Percentiles rank a stretch among this genome's conserved stretches.
phyloP scores from a whole-genome alignment of 495 filamentous ascomycete genomes.

The Tuber microsphaerosporum region DNA sequence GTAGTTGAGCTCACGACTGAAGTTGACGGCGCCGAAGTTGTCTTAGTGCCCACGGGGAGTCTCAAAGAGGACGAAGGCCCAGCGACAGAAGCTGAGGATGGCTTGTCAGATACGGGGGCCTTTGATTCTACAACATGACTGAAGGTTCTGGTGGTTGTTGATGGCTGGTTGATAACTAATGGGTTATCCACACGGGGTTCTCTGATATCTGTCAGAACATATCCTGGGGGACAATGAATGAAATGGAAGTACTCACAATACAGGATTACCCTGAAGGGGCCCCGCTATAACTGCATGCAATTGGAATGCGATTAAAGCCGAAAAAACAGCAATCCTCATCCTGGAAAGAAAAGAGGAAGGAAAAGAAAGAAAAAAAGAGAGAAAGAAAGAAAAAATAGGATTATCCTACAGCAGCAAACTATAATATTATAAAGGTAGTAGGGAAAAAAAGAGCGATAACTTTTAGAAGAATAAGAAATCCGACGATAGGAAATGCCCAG shows the following conservation, averaged over 20 bases:
- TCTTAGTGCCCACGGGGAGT: neutral
- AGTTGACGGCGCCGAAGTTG: neutral
- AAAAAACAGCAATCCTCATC: neutral
- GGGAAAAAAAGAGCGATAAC: neutral
- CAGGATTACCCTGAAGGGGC: neutral
- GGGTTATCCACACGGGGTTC: neutral
- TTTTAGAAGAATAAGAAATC: neutral
- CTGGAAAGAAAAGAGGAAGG: constrained; percentile 13
- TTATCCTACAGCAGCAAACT: constrained; percentile 4
- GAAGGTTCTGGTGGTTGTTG: neutral
- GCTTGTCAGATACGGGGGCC: neutral
- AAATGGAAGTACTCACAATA: neutral
- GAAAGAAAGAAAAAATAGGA: constrained; percentile 3
- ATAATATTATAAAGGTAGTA: neutral
- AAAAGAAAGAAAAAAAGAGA: neutral
- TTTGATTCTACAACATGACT: neutral
- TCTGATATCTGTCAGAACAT: neutral
- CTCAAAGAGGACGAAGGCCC: neutral
- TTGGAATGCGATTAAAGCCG: neutral
- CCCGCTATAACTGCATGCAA: neutral
- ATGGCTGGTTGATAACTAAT: neutral
- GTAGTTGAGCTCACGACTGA: neutral
- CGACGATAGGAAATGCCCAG: neutral
- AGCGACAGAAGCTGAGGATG: neutral
- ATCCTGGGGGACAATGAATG: neutral